A percentile compares a stretch with the other conserved stretches of the same genome.
phyloP scores from a whole-genome alignment of 2,329 filamentous ascomycete species.

The Ophiocordyceps polyrhachis-furcata region DNA sequence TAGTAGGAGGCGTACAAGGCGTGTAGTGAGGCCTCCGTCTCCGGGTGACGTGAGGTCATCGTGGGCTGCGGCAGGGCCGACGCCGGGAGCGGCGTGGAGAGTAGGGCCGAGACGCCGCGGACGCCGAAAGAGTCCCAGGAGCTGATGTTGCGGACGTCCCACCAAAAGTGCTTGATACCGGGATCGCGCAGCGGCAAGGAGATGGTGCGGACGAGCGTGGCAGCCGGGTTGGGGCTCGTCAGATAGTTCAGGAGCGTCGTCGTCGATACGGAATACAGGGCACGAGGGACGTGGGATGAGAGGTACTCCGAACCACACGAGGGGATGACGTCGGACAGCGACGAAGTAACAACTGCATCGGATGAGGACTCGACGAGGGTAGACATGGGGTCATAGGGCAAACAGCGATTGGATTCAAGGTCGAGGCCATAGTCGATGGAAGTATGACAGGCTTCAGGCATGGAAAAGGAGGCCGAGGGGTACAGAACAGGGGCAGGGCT shows the following conservation, averaged over 20 bases:
- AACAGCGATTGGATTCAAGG: constrained; percentile 7
- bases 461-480: constrained; percentile 41
- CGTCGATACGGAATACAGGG: constrained; percentile 21
- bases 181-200: constrained; percentile 49
- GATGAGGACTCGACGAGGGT: neutral
- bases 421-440: neutral
- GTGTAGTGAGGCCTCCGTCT: constrained; percentile 61
- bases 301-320: neutral
- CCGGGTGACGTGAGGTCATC: constrained; percentile 46
- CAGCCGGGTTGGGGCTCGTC: constrained; percentile 60
- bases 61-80: constrained; percentile 40
- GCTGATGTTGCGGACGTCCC: constrained; percentile 77
- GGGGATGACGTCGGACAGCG: neutral
- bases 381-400: constrained; percentile 3
- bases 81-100: constrained; percentile 48
- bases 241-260: constrained; percentile 67
- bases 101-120: constrained; percentile 51
- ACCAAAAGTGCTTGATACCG: constrained; percentile 77
- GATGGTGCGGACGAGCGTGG: constrained; percentile 63
- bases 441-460: neutral
- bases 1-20: constrained; percentile 62
- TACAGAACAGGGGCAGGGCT: constrained; percentile 36
- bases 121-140: constrained; percentile 71
- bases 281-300: neutral
- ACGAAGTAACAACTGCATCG: no score